phyloP scores from a whole-genome alignment of 371 early-diverging fungal genomes.

The Nosema bombycis region DNA sequence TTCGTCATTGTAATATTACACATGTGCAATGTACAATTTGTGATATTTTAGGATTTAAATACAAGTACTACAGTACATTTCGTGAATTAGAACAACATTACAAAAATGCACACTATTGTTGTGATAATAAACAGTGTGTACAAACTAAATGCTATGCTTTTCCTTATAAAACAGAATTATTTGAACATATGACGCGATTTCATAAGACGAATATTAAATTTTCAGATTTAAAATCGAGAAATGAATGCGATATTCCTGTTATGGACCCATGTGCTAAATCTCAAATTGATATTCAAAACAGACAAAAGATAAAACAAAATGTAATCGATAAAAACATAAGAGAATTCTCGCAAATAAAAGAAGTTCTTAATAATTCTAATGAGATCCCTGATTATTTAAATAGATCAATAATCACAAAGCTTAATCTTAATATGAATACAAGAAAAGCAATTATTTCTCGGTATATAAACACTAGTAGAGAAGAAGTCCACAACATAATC shows the following conservation, averaged over 20 bases:
- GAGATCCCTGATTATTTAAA: slow-evolving; percentile 54
- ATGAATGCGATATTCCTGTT: slow-evolving; percentile 14
- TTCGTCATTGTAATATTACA: slow-evolving; percentile 55
- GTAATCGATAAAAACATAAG: background rate
- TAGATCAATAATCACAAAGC: slow-evolving; percentile 40
- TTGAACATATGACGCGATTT: slow-evolving; percentile 46
- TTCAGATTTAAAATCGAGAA: slow-evolving; percentile 19
- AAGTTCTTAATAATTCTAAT: background rate
- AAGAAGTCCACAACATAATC: slow-evolving; percentile 36
- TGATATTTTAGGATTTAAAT: slow-evolving; percentile 56
- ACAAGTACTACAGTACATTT: slow-evolving; percentile 61
- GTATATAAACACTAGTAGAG: slow-evolving; percentile 18
- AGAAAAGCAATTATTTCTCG: slow-evolving; percentile 36
- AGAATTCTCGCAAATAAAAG: background rate
- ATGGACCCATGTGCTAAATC: slow-evolving; percentile 23
- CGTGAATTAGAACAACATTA: slow-evolving; percentile 61
- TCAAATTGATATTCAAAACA: slow-evolving; percentile 2
- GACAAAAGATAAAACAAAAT: background rate
- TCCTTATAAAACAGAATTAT: slow-evolving; percentile 62
- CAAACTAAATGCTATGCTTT: slow-evolving; percentile 60
- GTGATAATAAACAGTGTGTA: slow-evolving; percentile 53
- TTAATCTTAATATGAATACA: slow-evolving; percentile 6
- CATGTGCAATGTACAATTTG: slow-evolving; percentile 63
- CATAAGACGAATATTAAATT: slow-evolving; percentile 41
- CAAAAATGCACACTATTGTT: slow-evolving; percentile 60